A percentile compares a stretch with the other conserved stretches of the same genome.
Evolutionary conservation across 2,329 filamentous ascomycete species (phyloP).

Genomic region (Plectosphaerella sp.): DNA sequence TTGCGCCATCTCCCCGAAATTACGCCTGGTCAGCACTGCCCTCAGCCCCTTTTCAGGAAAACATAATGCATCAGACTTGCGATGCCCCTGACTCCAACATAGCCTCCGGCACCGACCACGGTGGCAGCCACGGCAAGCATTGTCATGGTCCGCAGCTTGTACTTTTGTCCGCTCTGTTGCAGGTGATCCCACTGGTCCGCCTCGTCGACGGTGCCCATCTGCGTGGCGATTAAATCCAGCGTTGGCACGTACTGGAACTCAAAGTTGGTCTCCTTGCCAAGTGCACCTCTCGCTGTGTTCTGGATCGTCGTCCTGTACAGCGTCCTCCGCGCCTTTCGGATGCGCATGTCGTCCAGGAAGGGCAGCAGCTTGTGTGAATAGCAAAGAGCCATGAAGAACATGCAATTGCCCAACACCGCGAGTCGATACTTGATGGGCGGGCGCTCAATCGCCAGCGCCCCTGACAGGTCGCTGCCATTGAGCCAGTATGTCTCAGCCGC

Average conservation of each 20-base stretch:
- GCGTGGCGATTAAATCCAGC: slow-evolving; percentile 30
- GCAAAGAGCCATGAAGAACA: slow-evolving; percentile 56
- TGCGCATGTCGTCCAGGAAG: slow-evolving; percentile 30
- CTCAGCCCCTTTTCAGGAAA: neutral
- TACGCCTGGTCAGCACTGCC: neutral
- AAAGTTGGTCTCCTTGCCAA: slow-evolving; percentile 60
- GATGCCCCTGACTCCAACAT: neutral
- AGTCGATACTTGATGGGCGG: slow-evolving; percentile 54
- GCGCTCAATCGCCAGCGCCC: slow-evolving; percentile 52
- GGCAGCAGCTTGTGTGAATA: slow-evolving; percentile 37
- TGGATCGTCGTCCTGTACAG: slow-evolving; percentile 56
- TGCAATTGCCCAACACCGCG: slow-evolving; percentile 60
- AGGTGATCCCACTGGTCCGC: slow-evolving; percentile 5
- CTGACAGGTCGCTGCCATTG: slow-evolving; percentile 60
- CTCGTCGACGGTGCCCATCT: slow-evolving; percentile 20
- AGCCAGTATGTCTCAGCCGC: slow-evolving; percentile 65
- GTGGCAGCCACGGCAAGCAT: neutral
- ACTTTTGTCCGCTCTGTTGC: neutral
- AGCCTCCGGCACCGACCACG: neutral
- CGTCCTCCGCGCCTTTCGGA: slow-evolving; percentile 20
- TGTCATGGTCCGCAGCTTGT: neutral
- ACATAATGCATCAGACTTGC: neutral
- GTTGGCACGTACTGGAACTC: slow-evolving; percentile 67
- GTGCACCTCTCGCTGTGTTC: slow-evolving; percentile 50
- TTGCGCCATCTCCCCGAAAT: too few species aligned